Conservation (phyloP, 2,329 filamentous ascomycete species). For the Curvularia spicifera region DNA sequence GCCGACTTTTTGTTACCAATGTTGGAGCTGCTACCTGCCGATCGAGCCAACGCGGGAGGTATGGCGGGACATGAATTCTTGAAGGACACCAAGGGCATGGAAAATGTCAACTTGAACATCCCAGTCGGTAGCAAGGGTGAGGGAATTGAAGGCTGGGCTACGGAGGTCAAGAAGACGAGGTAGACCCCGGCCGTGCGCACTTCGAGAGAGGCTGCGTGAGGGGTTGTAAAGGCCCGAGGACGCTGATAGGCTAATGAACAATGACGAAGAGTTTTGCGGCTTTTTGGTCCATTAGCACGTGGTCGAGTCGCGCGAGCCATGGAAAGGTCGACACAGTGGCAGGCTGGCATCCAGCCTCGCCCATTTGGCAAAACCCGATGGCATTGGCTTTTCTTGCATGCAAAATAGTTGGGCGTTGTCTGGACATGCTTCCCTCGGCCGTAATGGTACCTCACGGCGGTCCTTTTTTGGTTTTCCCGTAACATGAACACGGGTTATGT, state of each 20-base stretch:
- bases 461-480: neutral
- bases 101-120: slow-evolving; percentile 75
- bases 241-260: slow-evolving; percentile 2
- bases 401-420: neutral
- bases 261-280: slow-evolving; percentile 6
- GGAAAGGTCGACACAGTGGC: neutral
- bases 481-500: neutral
- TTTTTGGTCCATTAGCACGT: neutral
- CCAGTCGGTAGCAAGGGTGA: slow-evolving; percentile 83
- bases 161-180: slow-evolving; percentile 73
- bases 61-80: slow-evolving; percentile 89
- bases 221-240: neutral
- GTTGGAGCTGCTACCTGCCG: slow-evolving; percentile 86
- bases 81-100: slow-evolving; percentile 87
- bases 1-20: slow-evolving; percentile 86
- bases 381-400: neutral
- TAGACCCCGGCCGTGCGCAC: slow-evolving; percentile 21
- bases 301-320: neutral
- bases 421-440: neutral
- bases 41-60: slow-evolving; percentile 91
- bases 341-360: neutral
- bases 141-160: slow-evolving; percentile 92
- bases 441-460: neutral
- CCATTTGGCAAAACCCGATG: neutral
- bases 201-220: neutral